Percentiles rank a stretch among this genome's conserved stretches.
Evolutionary conservation across 2,329 filamentous ascomycete genomes (phyloP).

Genomic region (Pleurostoma richardsiae): DNA sequence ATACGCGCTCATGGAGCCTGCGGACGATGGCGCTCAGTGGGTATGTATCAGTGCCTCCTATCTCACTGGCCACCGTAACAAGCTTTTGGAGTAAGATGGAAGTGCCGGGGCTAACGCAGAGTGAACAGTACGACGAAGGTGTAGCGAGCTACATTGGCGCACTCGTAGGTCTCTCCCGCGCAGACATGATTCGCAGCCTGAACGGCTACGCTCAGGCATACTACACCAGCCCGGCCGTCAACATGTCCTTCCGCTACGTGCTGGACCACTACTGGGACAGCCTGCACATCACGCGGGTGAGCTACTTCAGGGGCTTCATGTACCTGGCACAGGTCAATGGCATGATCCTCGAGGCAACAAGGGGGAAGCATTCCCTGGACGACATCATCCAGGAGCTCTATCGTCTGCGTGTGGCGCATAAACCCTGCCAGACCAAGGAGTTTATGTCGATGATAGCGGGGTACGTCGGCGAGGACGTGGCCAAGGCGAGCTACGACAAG

Average conservation of each 20-base stretch:
- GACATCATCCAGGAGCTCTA: conserved; percentile 8
- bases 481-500: conserved; percentile 1
- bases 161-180: conserved; percentile 4
- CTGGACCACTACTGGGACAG: conserved; percentile 5
- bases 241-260: conserved; percentile 3
- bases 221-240: conserved; percentile 4
- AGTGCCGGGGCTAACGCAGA: background rate
- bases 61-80: no score
- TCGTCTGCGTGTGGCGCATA: conserved; percentile 1
- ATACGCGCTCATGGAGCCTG: conserved; percentile 6
- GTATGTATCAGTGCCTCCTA: no score
- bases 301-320: conserved; percentile 6
- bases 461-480: background rate
- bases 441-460: conserved; percentile 1
- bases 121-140: conserved; percentile 6
- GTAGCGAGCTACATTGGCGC: conserved; percentile 7
- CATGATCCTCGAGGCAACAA: conserved; percentile 1
- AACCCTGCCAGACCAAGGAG: background rate
- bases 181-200: conserved; percentile 3
- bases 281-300: conserved; percentile 4
- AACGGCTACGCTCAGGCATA: conserved; percentile 9
- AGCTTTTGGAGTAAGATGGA: no score
- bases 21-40: no score
- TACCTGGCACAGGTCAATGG: conserved; percentile 6
- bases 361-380: conserved; percentile 4